A percentile compares a stretch with the other conserved stretches of the same genome.
phyloP scores from a whole-genome alignment of 768 basidiomycete species.

The Lactarius vividus region DNA sequence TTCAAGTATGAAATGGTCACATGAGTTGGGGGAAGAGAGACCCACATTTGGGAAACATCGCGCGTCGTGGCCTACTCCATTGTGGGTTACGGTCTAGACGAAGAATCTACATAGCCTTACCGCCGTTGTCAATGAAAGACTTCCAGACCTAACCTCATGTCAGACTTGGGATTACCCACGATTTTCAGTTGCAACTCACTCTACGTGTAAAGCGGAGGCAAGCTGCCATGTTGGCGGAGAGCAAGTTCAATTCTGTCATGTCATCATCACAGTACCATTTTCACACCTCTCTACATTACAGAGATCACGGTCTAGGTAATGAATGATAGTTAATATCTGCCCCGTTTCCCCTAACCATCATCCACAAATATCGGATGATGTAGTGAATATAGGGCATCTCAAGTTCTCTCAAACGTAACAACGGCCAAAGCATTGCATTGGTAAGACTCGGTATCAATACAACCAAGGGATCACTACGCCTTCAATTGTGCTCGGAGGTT shows the following conservation, averaged over 20 bases:
- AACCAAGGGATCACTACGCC: slow-evolving; percentile 47
- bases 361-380: slow-evolving; percentile 53
- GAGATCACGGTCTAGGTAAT: slow-evolving; percentile 23
- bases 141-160: slow-evolving; percentile 63
- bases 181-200: slow-evolving; percentile 36
- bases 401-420: slow-evolving; percentile 6
- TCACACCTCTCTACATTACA: slow-evolving; percentile 24
- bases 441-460: slow-evolving; percentile 31
- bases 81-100: slow-evolving; percentile 14
- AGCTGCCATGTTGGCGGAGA: slow-evolving; percentile 49
- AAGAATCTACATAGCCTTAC: slow-evolving; percentile 36
- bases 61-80: slow-evolving; percentile 64
- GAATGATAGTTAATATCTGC: slow-evolving; percentile 53
- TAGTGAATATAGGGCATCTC: slow-evolving; percentile 68
- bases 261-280: slow-evolving; percentile 21
- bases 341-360: slow-evolving; percentile 82
- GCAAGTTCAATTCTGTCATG: neutral
- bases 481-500: slow-evolving; percentile 84
- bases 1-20: slow-evolving; percentile 2
- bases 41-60: slow-evolving; percentile 77
- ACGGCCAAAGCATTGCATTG: slow-evolving; percentile 26
- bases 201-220: slow-evolving; percentile 69
- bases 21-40: slow-evolving; percentile 1
- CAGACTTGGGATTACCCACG: neutral
- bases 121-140: slow-evolving; percentile 73